A percentile compares a stretch with the other conserved stretches of the same genome.
Conservation (phyloP, 306 rosid genomes). For the Nissolia schottii region DNA sequence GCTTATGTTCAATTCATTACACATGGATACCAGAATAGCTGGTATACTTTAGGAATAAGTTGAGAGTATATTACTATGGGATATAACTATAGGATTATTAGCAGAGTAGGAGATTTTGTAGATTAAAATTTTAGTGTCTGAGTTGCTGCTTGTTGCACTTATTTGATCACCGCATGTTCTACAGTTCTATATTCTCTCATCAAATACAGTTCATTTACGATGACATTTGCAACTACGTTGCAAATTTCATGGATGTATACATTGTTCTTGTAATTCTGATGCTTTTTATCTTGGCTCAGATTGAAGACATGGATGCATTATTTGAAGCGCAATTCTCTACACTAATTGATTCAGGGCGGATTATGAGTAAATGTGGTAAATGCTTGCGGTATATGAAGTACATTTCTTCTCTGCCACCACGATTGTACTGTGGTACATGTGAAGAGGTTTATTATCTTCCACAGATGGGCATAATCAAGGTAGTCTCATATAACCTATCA, state of each 20-base stretch:
- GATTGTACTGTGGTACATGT: slow-evolving; percentile 78
- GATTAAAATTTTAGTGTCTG: not conserved
- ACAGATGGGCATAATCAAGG: slow-evolving; percentile 87
- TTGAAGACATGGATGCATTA: slow-evolving; percentile 92
- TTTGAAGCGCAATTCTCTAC: slow-evolving; percentile 95
- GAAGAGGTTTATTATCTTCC: slow-evolving; percentile 97
- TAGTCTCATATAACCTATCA: slow-evolving; percentile 23
- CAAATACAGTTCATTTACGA: not conserved
- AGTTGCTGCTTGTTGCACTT: not conserved
- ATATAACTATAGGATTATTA: not conserved
- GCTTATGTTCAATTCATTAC: not conserved
- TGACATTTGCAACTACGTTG: slow-evolving; percentile 10
- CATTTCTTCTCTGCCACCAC: slow-evolving; percentile 77
- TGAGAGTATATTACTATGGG: not conserved
- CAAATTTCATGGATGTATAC: slow-evolving; percentile 12
- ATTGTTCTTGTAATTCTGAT: slow-evolving; percentile 12
- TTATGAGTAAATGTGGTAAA: slow-evolving; percentile 88
- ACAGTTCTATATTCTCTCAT: not conserved
- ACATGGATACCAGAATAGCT: not conserved
- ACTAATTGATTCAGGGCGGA: slow-evolving; percentile 75
- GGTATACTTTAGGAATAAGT: not conserved
- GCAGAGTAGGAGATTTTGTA: not conserved
- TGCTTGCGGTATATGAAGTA: slow-evolving; percentile 94
- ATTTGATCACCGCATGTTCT: not conserved
- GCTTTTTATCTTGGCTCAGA: slow-evolving; percentile 52